A percentile compares a stretch with the other conserved stretches of the same genome.
These are phyloP conservation scores for Penicillium occitanis DNA, from an alignment of 2,329 filamentous ascomycete genomes.

Conservation along the genomic window DNA sequence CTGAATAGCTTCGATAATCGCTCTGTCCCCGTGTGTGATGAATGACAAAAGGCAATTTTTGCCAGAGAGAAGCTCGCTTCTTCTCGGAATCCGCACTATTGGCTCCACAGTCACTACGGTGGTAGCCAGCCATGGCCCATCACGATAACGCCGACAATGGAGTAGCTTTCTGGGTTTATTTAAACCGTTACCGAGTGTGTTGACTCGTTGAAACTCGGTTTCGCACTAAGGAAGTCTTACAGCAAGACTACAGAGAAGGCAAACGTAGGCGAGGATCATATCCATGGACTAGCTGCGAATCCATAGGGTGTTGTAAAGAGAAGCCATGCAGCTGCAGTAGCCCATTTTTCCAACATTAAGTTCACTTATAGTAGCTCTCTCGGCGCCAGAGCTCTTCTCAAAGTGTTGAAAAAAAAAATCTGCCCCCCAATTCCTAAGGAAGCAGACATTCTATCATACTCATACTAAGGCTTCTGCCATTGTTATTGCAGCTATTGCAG, in stretches of 20 bases:
- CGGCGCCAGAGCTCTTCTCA: background rate
- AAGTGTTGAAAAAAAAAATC: background rate
- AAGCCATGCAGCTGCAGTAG: background rate
- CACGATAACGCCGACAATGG: background rate
- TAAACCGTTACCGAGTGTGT: background rate
- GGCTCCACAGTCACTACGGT: background rate
- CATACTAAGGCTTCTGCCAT: background rate
- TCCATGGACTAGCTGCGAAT: background rate
- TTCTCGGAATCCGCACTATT: background rate
- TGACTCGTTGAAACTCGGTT: slow-evolving; percentile 9
- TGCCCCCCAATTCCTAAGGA: background rate
- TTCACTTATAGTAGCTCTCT: slow-evolving; percentile 1
- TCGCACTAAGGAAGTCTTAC: background rate
- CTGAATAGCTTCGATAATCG: background rate
- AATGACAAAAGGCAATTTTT: background rate
- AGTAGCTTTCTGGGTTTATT: background rate
- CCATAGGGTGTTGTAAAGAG: background rate
- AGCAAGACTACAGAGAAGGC: background rate
- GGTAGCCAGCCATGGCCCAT: background rate
- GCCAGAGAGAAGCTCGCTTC: background rate
- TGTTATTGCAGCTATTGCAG: background rate
- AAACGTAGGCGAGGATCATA: slow-evolving; percentile 14
- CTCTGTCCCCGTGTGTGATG: background rate
- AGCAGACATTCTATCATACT: background rate
- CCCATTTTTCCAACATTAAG: background rate